These are phyloP conservation scores for Protomyces inouyei DNA, from an alignment of 1,139 yeast species.

Conservation along the genomic window DNA sequence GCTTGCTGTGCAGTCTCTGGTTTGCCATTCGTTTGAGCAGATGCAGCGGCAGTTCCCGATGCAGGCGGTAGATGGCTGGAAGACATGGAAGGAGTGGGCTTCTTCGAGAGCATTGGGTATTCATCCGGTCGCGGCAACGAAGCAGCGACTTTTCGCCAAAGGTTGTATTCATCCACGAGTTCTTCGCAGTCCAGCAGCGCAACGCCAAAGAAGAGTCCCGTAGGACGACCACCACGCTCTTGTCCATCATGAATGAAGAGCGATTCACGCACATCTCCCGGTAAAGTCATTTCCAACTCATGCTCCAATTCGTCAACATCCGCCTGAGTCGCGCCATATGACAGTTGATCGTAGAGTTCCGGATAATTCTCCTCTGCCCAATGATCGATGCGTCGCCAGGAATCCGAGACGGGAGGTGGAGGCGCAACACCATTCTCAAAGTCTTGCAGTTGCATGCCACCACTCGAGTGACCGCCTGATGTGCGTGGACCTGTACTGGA, in stretches of 20 bases:
- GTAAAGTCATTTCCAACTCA: slow-evolving; percentile 62
- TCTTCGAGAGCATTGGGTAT: slow-evolving; percentile 27
- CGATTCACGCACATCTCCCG: slow-evolving; percentile 70
- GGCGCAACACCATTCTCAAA: slow-evolving; percentile 54
- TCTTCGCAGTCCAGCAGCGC: slow-evolving; percentile 66
- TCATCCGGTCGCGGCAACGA: slow-evolving; percentile 20
- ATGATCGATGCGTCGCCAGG: slow-evolving; percentile 68
- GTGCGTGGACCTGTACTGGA: no score
- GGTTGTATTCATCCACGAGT: slow-evolving; percentile 61
- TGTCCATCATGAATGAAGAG: slow-evolving; percentile 78
- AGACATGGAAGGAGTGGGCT: slow-evolving; percentile 6
- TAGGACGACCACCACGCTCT: slow-evolving; percentile 66
- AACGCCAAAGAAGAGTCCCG: slow-evolving; percentile 69
- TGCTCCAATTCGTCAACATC: slow-evolving; percentile 73
- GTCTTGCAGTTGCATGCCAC: slow-evolving; percentile 48
- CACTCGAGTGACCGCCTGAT: slow-evolving; percentile 1
- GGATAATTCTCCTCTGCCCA: slow-evolving; percentile 78
- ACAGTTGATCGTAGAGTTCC: slow-evolving; percentile 67
- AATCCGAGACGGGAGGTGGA: slow-evolving; percentile 61
- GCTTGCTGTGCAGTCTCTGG: not conserved
- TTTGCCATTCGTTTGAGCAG: not conserved
- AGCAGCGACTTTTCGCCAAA: slow-evolving; percentile 65
- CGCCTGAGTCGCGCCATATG: slow-evolving; percentile 65
- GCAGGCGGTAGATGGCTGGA: not conserved
- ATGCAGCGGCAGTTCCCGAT: not conserved